Base-by-base conservation (phyloP, 2,329 filamentous ascomycete species). In the Sclerotinia minor region DNA sequence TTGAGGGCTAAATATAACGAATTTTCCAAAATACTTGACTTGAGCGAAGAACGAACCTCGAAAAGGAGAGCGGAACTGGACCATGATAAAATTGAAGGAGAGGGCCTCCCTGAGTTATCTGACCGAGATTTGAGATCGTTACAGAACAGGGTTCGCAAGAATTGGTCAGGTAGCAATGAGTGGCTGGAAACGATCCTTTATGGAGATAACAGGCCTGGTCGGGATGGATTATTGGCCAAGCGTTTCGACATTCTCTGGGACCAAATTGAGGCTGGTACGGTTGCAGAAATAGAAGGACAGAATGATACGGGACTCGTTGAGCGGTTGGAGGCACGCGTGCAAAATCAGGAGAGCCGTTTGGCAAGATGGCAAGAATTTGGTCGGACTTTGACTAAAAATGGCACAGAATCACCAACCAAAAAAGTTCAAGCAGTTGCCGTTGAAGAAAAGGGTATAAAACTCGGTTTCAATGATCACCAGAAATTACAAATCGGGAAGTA, bases 101-200 rank as follows among this genome's bases (percentile, higher is more conserved):
- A 65, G 61, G 58, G 53, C 24, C 72, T 68, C 66, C 71, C 52
- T 53, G 59, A 71, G 3, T 68, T 73, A 29, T 70, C 70, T 11
- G 61, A 69, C 21, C 52, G 60, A 67, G 66, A 35, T 71, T 82
- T 8, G 77, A 79, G 82, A 50, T 76, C 79, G 4, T 79, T 92
- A 67, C 83, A 88, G 72, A 85, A 84, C 53, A 82, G 84, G 2
- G 80, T 93, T 41, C 83, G 84, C 47, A 87, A 88, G 69, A 92
- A 92, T 72, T 97, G 93, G 93, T 83, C 91, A 19, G 93, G 92
- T 2, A 87, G 89, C 74, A 85, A 89, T 69, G 84, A 86, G 67
- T 94, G 92, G 89, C 84, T 92, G 73, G 85, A 92, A 59, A 82
- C 86, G 2, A 79, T 97, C 26, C 77, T 95, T 0, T 83, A 89